Base-by-base conservation (phyloP, 345 rosid genomes). In the Bruguiera sexangula region DNA sequence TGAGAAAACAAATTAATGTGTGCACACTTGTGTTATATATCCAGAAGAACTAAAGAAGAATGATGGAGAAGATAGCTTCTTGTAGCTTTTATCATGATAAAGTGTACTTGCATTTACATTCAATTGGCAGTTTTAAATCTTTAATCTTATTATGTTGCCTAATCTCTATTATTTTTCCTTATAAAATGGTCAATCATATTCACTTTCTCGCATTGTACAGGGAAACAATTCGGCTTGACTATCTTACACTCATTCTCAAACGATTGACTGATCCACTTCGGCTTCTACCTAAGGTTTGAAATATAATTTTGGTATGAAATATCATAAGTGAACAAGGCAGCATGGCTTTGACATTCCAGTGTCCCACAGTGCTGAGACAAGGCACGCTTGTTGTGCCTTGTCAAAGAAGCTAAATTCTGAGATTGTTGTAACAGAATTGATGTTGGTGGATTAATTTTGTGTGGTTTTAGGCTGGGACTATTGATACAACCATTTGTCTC, bases 181-280 rank as follows among this genome's bases (percentile, higher is more conserved):
- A 34, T 3, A 26, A 57, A 52, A 60, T 67, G 74, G 50, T 60
- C 66, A 57, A 67, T 20, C 24, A 21, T 60, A 34, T 20, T 73
- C 63, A 64, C 19, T 51, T 26, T 68, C 76, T 66, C 64, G 61
- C 29, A 66, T 72, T 50, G 20, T 70, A 34, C 88, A 92, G 99
- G 86, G 86, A 80, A 69, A 82, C 83, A 63, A 87, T 95, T 75
- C 93, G 98, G 62, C 81, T 92, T 63, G 96, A 95, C 21, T 88
- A 92, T 76, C 76, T 88, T 62, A 79, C 90, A 16, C 85, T 83
- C 65, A 82, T 95, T 79, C 77, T 85, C 75, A 85, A 82, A 51
- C 93, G 82, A 73, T 80, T 95, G 82, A 88, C 94, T 15, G 83
- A 82, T 73, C 97, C 97, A 63, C 96, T 95, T 57, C 89, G 85